Conservation (phyloP, 2,329 filamentous ascomycete species). For the Ophiostoma ulmi region DNA sequence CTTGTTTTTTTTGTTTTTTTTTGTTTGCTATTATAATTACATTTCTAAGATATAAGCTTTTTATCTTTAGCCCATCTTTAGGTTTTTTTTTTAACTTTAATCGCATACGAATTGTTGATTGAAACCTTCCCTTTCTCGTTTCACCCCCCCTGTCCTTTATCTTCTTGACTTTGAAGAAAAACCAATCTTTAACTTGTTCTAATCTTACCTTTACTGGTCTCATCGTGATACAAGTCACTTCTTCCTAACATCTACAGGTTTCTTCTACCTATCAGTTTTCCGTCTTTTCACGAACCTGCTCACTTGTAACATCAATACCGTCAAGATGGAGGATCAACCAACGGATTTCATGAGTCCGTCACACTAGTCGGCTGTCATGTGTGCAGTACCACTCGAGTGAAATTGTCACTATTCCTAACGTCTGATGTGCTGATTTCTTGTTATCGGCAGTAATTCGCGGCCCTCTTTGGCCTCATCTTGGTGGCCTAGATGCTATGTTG, state of each 20-base stretch:
- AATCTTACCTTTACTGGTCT: not conserved
- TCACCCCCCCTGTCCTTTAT: no score
- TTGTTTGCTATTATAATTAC: no score
- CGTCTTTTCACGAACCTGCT: not conserved
- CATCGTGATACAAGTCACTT: not conserved
- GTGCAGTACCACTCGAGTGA: not conserved
- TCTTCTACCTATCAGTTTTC: not conserved
- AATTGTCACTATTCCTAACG: not conserved
- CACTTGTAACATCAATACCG: not conserved
- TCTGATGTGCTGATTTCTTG: not conserved
- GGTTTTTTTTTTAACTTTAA: not conserved
- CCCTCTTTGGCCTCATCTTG: not conserved
- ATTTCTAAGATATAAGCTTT: not conserved
- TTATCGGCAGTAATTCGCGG: not conserved
- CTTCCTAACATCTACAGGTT: not conserved
- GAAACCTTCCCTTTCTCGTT: no score
- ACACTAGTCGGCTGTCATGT: not conserved
- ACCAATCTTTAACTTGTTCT: not conserved
- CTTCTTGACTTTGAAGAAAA: not conserved
- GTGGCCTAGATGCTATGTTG: not conserved
- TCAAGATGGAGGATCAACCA: not conserved
- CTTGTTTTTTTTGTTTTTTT: no score
- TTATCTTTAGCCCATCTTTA: not conserved
- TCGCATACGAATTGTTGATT: no score
- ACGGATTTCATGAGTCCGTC: not conserved